These are phyloP conservation scores for Kwoniella europaea DNA, from an alignment of 768 basidiomycete genomes.

Conservation along the genomic window DNA sequence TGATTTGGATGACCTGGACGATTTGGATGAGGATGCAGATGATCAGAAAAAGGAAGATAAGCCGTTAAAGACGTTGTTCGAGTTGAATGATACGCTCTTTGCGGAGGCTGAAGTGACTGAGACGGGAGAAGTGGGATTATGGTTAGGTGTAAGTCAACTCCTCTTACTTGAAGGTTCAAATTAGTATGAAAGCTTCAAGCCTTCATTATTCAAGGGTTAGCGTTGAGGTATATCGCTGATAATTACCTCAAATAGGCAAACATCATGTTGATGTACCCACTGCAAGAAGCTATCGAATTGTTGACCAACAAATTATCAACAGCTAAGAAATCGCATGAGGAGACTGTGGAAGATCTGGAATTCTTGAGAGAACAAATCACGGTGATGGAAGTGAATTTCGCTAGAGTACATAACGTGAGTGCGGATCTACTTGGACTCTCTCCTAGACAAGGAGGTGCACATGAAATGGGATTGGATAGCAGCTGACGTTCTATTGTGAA, in stretches of 20 bases:
- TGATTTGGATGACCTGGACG: conserved; percentile 64
- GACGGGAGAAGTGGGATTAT: conserved; percentile 86
- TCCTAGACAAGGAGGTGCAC: too few relatives aligned
- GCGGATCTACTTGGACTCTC: too few relatives aligned
- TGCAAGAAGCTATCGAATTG: conserved; percentile 75
- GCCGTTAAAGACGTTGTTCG: conserved; percentile 81
- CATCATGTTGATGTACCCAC: conserved; percentile 93
- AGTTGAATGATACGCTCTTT: conserved; percentile 92
- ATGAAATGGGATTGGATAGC: too few relatives aligned
- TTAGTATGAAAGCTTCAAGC: too few relatives aligned
- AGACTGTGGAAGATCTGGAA: conserved; percentile 84
- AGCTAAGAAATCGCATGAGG: conserved; percentile 70
- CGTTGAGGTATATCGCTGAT: too few relatives aligned
- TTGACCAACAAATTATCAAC: conserved; percentile 73
- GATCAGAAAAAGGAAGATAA: conserved; percentile 57
- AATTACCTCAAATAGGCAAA: conserved; percentile 70
- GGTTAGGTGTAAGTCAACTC: conserved; percentile 80
- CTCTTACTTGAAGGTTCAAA: not conserved
- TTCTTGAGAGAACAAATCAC: conserved; percentile 94
- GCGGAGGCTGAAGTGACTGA: conserved; percentile 88
- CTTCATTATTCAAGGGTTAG: too few relatives aligned
- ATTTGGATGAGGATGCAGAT: conserved; percentile 52
- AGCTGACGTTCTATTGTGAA: not conserved
- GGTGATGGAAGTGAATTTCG: conserved; percentile 94
- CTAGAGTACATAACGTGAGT: conserved; percentile 80